Evolutionary conservation across 1,284 basidiomycete species (phyloP), one percentile per base, ranked within the genome.

Genomic region (Leucoagaricus sp.): DNA sequence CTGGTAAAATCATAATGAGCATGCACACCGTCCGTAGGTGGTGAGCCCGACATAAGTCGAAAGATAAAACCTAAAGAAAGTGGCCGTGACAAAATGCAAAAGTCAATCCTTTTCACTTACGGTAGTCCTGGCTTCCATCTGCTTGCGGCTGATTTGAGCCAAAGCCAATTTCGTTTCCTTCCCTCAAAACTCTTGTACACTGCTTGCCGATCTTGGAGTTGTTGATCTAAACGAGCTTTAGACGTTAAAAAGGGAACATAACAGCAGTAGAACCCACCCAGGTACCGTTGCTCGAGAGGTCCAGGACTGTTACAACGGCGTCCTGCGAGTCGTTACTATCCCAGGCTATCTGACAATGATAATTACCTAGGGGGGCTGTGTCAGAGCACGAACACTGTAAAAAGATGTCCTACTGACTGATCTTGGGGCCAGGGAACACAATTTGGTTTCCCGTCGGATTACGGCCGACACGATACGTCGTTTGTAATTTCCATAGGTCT

Each of bases 101-200:
- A 41, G 46, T 26, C 19, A 33, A 13, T 44, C 31, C 33, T 41
- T 47, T 51, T 23, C 23, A 70, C 81, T 53, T 53, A 81, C 82
- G 80, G 63, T 83, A 86, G 62, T 89, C 85, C 61, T 89, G 78
- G 49, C 74, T 71, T 25, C 77, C 72, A 6, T 77, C 74, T 7
- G 70, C 67, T 47, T 83, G 78, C 8, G 79, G 73, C 5, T 71
- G 57, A 8, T 73, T 71, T 1, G 85, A 82, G 5, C 92, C 93
- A 64, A 96, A 87, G 5, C 87, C 86, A 55, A 96, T 79, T 69
- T 94, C 93, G 64, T 89, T 89, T 3, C 93, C 92, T 61, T 94
- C 87, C 23, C 77, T 78, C 49, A 96, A 73, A 49, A 93, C 75
- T 29, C 80, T 75, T 33, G 78, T 78, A 34, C 78, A 75, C 60